Evolutionary conservation across 352 stramenopile species (phyloP).

Genomic region (Hyaloperonospora brassicae): DNA sequence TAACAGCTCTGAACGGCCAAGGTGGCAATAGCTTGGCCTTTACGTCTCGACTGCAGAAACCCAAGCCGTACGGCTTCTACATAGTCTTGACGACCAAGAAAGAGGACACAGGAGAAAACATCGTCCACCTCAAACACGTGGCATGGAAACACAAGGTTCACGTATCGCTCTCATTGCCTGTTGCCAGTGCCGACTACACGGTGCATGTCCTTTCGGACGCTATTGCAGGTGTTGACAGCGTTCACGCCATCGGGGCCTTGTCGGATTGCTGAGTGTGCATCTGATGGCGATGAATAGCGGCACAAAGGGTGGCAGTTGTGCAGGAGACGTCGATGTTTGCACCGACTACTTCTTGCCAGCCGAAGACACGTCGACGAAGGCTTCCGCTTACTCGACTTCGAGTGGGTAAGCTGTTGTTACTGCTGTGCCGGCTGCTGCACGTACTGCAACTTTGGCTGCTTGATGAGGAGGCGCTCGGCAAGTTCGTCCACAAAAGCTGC

Average conservation of each 20-base stretch:
- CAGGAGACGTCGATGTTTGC: too few relatives aligned
- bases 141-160: constrained; percentile 35
- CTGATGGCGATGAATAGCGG: too few relatives aligned
- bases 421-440: too few relatives aligned
- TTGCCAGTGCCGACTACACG: constrained; percentile 9
- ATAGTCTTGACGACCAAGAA: constrained; percentile 41
- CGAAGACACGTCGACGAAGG: too few relatives aligned
- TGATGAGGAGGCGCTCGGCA: too few relatives aligned
- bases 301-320: too few relatives aligned
- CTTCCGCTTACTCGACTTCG: too few relatives aligned
- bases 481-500: too few relatives aligned
- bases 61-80: constrained; percentile 67
- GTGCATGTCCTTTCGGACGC: constrained; percentile 51
- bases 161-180: constrained; percentile 27
- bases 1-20: constrained; percentile 31
- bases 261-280: not conserved
- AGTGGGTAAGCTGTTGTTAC: too few relatives aligned
- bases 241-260: constrained; percentile 11
- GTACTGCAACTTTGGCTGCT: too few relatives aligned
- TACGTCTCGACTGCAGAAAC: constrained; percentile 47
- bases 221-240: constrained; percentile 39
- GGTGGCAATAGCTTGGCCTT: constrained; percentile 25
- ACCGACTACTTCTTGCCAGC: too few relatives aligned
- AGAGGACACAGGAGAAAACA: constrained; percentile 9
- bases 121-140: constrained; percentile 61